Conservation (phyloP, 2,329 filamentous ascomycete genomes). For the Sphaerulina populicola region DNA sequence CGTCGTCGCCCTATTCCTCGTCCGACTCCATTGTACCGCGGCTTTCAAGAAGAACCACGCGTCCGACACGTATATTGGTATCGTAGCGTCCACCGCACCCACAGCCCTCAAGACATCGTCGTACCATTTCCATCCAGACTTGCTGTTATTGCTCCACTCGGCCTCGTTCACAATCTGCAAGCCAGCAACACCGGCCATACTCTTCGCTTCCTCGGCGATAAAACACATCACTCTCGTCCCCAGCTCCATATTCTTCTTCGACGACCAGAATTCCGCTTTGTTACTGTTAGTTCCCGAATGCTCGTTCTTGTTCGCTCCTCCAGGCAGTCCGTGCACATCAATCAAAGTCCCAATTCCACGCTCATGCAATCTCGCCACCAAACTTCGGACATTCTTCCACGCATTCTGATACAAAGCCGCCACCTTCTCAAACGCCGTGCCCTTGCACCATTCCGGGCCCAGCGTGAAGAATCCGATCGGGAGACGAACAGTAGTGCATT, state of each 20-base stretch:
- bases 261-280: slow-evolving; percentile 47
- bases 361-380: slow-evolving; percentile 40
- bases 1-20: slow-evolving; percentile 19
- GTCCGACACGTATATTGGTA: slow-evolving; percentile 53
- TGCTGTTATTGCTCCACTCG: slow-evolving; percentile 40
- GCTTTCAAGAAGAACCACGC: slow-evolving; percentile 47
- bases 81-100: slow-evolving; percentile 40
- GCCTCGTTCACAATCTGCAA: slow-evolving; percentile 54
- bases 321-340: slow-evolving; percentile 52
- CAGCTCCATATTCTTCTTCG: slow-evolving; percentile 37
- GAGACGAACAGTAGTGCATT: slow-evolving; percentile 51
- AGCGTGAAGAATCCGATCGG: slow-evolving; percentile 54
- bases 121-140: slow-evolving; percentile 55
- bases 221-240: slow-evolving; percentile 44
- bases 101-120: slow-evolving; percentile 44
- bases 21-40: slow-evolving; percentile 39
- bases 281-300: slow-evolving; percentile 50
- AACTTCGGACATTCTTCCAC: slow-evolving; percentile 44
- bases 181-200: slow-evolving; percentile 44
- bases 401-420: slow-evolving; percentile 46
- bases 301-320: slow-evolving; percentile 49
- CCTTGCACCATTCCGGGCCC: slow-evolving; percentile 43
- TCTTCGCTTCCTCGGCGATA: slow-evolving; percentile 42
- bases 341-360: slow-evolving; percentile 50
- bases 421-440: slow-evolving; percentile 46